phyloP scores from a whole-genome alignment of 441 rosid species.

The Pelargonium cotyledonis region DNA sequence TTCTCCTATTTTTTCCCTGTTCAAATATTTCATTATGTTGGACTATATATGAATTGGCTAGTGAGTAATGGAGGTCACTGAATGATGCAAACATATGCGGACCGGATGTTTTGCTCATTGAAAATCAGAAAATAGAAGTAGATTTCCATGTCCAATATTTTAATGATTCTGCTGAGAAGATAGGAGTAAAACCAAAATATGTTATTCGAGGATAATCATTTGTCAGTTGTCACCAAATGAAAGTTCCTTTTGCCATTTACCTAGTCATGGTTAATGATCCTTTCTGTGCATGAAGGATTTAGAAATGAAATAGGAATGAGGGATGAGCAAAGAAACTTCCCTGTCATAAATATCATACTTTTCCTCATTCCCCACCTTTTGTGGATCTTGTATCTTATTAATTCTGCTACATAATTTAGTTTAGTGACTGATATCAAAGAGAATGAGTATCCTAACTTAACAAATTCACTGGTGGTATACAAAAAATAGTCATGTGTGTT shows the following conservation, averaged over 20 bases:
- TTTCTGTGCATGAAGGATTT: neutral
- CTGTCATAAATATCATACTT: no score
- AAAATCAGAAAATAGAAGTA: neutral
- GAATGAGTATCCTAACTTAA: neutral
- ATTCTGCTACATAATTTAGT: no score
- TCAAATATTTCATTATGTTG: neutral
- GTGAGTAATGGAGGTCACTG: neutral
- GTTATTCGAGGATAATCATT: neutral
- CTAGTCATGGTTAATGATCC: neutral
- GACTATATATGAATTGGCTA: neutral
- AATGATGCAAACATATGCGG: neutral
- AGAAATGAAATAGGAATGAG: neutral
- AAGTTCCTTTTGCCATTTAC: neutral
- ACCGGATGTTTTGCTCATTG: neutral
- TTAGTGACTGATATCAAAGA: neutral
- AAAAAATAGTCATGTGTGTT: neutral
- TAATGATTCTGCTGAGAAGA: neutral
- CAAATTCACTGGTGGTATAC: no score
- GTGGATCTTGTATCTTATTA: no score
- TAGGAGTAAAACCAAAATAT: neutral
- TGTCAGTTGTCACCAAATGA: no score
- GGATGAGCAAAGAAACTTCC: neutral
- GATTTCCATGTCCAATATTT: neutral
- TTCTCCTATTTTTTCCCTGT: slow-evolving; percentile 10
- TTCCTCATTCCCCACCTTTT: no score